Percentiles rank a stretch among this genome's conserved stretches.
Conservation (phyloP, 2,329 filamentous ascomycete genomes). For the Stemphylium beticola region DNA sequence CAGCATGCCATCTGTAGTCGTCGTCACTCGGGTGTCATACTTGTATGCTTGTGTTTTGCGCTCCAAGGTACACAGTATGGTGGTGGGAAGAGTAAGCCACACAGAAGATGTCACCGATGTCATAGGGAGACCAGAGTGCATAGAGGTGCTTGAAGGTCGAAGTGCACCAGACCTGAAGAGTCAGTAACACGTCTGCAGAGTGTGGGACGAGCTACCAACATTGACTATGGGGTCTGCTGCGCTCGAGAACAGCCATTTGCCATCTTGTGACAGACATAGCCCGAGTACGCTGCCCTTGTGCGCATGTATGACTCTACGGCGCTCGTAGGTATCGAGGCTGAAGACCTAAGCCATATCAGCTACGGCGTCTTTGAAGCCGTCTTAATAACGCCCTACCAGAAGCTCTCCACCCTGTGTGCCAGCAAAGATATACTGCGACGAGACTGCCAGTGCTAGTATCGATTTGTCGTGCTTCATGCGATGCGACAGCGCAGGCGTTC, state of each 20-base stretch:
- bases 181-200: constrained; percentile 13
- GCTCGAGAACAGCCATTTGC: constrained; percentile 82
- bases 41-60: constrained; percentile 86
- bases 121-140: constrained; percentile 91
- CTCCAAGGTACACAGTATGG: constrained; percentile 86
- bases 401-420: constrained; percentile 95
- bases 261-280: constrained; percentile 78
- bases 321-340: constrained; percentile 86
- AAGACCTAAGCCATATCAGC: constrained; percentile 63
- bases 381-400: constrained; percentile 59
- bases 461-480: constrained; percentile 78
- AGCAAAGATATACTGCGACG: constrained; percentile 82
- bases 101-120: constrained; percentile 95
- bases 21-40: constrained; percentile 37
- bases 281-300: constrained; percentile 91
- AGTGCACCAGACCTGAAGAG: constrained; percentile 75
- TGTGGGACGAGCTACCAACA: constrained; percentile 49
- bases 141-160: constrained; percentile 76
- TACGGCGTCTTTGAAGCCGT: neutral
- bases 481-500: constrained; percentile 70
- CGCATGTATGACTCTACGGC: constrained; percentile 78
- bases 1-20: constrained; percentile 4
- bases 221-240: constrained; percentile 94
- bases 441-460: constrained; percentile 82
- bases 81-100: constrained; percentile 83